Percentiles rank a stretch among this genome's conserved stretches.
These are phyloP conservation scores for Lachnellula subtilissima DNA, from an alignment of 2,329 filamentous ascomycete genomes.

Conservation along the genomic window DNA sequence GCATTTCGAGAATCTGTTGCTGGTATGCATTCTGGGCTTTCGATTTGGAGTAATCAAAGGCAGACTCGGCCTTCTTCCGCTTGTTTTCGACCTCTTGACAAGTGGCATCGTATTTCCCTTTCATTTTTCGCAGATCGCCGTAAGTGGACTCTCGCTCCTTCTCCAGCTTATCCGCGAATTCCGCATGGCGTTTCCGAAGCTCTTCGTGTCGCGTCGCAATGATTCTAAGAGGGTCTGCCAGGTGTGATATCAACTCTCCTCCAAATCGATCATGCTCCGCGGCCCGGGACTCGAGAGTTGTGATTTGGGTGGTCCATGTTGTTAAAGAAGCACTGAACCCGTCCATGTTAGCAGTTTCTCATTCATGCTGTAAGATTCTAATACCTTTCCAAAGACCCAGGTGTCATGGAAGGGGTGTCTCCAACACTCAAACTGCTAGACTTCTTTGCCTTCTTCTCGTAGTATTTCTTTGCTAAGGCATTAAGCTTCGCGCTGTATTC, in stretches of 20 bases:
- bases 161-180: conserved; percentile 84
- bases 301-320: conserved; percentile 93
- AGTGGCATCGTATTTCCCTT: conserved; percentile 84
- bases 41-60: conserved; percentile 79
- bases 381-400: conserved; percentile 86
- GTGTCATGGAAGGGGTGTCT: conserved; percentile 87
- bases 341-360: conserved; percentile 20
- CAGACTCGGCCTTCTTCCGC: conserved; percentile 89
- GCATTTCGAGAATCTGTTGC: conserved; percentile 90
- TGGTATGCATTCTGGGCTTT: conserved; percentile 91
- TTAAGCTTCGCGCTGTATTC: conserved; percentile 90
- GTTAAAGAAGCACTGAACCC: conserved; percentile 77
- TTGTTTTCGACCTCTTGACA: conserved; percentile 94
- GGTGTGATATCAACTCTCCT: conserved; percentile 68
- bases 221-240: conserved; percentile 82
- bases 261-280: conserved; percentile 84
- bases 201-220: conserved; percentile 78
- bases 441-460: conserved; percentile 93
- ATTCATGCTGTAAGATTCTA: neutral
- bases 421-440: conserved; percentile 84
- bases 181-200: conserved; percentile 81
- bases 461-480: conserved; percentile 89
- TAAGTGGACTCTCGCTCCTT: conserved; percentile 84
- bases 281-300: conserved; percentile 80
- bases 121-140: conserved; percentile 80